These are phyloP conservation scores for Orychophragmus violaceus DNA, from an alignment of 345 rosid genomes.

Conservation along the genomic window DNA sequence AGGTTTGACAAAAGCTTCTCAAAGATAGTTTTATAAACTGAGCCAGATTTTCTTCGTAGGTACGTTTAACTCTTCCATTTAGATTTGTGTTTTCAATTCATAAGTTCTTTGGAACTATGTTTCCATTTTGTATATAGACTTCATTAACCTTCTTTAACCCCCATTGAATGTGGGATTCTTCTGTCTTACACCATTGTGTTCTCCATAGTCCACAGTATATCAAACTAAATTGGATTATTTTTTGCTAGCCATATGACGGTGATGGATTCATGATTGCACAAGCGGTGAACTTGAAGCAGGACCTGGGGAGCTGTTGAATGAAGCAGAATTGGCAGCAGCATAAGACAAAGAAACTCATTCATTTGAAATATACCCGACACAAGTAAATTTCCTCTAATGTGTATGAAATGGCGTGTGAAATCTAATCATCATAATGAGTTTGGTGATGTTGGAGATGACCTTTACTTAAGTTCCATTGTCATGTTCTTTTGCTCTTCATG, in stretches of 20 bases:
- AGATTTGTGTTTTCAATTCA: not conserved
- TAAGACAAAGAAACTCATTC: conserved; percentile 94
- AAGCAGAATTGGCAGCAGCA: conserved; percentile 88
- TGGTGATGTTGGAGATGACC: no score
- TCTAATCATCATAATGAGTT: not conserved
- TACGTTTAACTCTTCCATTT: conserved; percentile 28
- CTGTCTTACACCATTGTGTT: not conserved
- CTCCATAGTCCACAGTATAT: not conserved
- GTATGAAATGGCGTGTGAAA: not conserved
- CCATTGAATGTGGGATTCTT: not conserved
- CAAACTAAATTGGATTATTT: not conserved
- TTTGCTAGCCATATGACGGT: conserved; percentile 40
- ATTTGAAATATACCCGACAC: conserved; percentile 91
- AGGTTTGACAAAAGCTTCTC: conserved; percentile 87
- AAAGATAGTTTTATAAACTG: conserved; percentile 57
- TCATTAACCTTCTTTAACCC: not conserved
- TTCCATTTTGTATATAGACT: not conserved
- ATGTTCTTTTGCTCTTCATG: conserved; percentile 3
- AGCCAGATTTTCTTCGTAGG: conserved; percentile 75
- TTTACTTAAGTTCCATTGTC: no score
- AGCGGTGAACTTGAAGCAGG: conserved; percentile 60
- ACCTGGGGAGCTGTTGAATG: conserved; percentile 69
- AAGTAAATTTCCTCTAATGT: conserved; percentile 37
- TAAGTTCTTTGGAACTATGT: not conserved
- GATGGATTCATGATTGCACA: conserved; percentile 66